Percentiles rank a stretch among this genome's conserved stretches.
Conservation (phyloP, 192 early-diverging fungal species). For the Spizellomyces sp. region DNA sequence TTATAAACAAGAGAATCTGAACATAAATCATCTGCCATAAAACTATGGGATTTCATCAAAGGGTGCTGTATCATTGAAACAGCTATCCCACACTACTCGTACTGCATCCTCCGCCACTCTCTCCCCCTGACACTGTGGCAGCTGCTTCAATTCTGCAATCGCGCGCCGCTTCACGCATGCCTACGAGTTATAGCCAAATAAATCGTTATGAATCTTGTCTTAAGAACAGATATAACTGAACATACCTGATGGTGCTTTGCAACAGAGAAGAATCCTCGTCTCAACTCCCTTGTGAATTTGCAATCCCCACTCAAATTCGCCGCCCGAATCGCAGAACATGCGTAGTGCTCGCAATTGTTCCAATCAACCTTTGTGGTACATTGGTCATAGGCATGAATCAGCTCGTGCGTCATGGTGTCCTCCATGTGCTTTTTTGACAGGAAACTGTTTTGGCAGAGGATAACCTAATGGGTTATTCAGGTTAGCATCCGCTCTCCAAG, state of each 20-base stretch:
- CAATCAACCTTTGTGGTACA: constrained; percentile 50
- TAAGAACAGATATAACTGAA: neutral
- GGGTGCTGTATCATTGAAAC: constrained; percentile 92
- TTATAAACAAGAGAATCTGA: too few relatives aligned
- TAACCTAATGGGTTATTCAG: constrained; percentile 41
- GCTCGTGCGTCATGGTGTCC: constrained; percentile 91
- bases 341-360: constrained; percentile 50
- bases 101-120: constrained; percentile 86
- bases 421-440: constrained; percentile 80
- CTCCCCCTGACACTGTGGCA: constrained; percentile 72
- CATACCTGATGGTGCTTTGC: constrained; percentile 49
- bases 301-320: constrained; percentile 52
- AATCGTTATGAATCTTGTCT: neutral
- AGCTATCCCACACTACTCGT: constrained; percentile 82
- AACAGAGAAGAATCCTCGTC: constrained; percentile 44
- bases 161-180: constrained; percentile 88
- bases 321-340: constrained; percentile 59
- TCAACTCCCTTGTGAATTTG: constrained; percentile 46
- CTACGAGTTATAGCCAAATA: constrained; percentile 9
- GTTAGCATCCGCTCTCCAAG: neutral
- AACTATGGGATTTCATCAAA: constrained; percentile 85
- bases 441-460: constrained; percentile 87
- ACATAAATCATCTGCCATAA: neutral
- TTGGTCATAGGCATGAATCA: constrained; percentile 60
- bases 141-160: constrained; percentile 72